phyloP scores from a whole-genome alignment of 306 rosid species.

The Pueraria montana region DNA sequence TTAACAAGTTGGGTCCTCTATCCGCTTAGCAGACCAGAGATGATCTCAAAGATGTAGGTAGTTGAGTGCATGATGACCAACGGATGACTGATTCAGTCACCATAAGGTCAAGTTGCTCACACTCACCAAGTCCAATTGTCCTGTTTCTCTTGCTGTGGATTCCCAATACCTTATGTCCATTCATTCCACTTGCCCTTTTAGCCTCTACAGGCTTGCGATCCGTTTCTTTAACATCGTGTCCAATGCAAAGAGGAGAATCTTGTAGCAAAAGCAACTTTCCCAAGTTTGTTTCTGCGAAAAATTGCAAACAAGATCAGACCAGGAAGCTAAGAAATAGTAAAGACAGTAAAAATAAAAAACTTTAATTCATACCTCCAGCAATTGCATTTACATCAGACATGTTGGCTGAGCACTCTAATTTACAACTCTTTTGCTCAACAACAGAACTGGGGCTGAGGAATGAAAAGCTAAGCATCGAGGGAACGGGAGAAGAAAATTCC shows the following conservation, averaged over 20 bases:
- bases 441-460: conserved; percentile 69
- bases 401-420: conserved; percentile 60
- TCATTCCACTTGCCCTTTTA: conserved; percentile 65
- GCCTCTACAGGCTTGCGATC: conserved; percentile 55
- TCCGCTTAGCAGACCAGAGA: conserved; percentile 77
- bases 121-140: conserved; percentile 89
- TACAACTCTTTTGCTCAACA: conserved; percentile 63
- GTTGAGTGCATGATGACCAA: conserved; percentile 91
- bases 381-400: conserved; percentile 54
- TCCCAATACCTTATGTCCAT: conserved; percentile 63
- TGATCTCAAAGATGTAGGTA: conserved; percentile 76
- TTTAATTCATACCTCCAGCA: conserved; percentile 57
- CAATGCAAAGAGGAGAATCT: conserved; percentile 61
- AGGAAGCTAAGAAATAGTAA: background rate
- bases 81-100: conserved; percentile 89
- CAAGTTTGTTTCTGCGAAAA: conserved; percentile 60
- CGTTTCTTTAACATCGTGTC: conserved; percentile 46
- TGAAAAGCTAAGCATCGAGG: conserved; percentile 85
- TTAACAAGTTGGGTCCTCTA: conserved; percentile 6
- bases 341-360: conserved; percentile 7
- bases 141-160: conserved; percentile 83
- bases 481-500: conserved; percentile 65
- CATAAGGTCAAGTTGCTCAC: conserved; percentile 76
- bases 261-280: conserved; percentile 62
- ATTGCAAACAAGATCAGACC: conserved; percentile 42